A percentile compares a stretch with the other conserved stretches of the same genome.
phyloP scores from a whole-genome alignment of 164 flowering plant species.

The Vitis amurensis region DNA sequence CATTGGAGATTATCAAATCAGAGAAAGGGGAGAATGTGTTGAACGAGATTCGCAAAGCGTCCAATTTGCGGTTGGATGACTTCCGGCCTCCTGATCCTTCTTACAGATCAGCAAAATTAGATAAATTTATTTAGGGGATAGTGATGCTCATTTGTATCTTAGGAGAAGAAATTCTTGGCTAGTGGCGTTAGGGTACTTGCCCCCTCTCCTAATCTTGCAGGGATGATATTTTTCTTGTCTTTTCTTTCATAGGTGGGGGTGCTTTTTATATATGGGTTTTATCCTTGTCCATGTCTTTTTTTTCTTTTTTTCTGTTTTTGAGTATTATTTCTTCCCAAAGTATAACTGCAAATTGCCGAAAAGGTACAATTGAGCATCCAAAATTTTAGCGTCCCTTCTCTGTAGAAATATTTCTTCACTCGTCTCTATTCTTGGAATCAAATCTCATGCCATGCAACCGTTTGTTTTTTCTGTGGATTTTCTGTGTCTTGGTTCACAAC shows the following conservation, averaged over 20 bases:
- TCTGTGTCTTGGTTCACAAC: too few relatives aligned
- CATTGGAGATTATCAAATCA: conserved; percentile 49
- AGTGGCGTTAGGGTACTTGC: conserved; percentile 13
- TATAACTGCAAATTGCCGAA: conserved; percentile 19
- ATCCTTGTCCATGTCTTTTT: too few relatives aligned
- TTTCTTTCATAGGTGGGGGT: conserved; percentile 5
- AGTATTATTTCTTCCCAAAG: conserved; percentile 16
- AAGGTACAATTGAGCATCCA: conserved; percentile 33
- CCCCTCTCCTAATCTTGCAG: too few relatives aligned
- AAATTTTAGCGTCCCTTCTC: conserved; percentile 1
- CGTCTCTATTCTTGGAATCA: too few relatives aligned
- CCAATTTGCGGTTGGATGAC: conserved; percentile 54
- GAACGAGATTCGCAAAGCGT: conserved; percentile 43
- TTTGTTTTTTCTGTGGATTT: too few relatives aligned
- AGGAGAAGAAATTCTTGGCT: conserved; percentile 17
- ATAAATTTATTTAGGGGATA: conserved; percentile 59
- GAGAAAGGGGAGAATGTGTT: conserved; percentile 64
- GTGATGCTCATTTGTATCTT: conserved; percentile 34
- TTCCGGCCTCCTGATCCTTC: conserved; percentile 59
- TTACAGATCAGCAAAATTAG: conserved; percentile 48
- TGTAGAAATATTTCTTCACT: too few relatives aligned
- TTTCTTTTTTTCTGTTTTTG: too few relatives aligned
- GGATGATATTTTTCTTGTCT: too few relatives aligned
- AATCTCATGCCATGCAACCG: too few relatives aligned
- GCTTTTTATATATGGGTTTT: conserved; percentile 10